A percentile compares a stretch with the other conserved stretches of the same genome.
phyloP scores from a whole-genome alignment of 257 asterid genomes.

The Penstemon newberryi region DNA sequence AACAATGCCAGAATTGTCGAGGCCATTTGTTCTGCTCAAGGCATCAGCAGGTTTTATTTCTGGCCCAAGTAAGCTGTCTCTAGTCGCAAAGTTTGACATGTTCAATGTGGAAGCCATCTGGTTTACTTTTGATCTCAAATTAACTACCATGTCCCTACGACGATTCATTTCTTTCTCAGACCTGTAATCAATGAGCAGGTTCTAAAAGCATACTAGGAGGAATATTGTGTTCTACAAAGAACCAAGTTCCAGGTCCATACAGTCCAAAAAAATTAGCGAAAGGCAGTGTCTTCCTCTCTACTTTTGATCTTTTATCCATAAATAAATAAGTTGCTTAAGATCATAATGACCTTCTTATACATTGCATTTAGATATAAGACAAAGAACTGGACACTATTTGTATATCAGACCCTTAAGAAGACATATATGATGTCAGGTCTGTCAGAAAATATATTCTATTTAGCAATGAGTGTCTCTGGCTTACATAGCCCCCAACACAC shows the following conservation, averaged over 20 bases:
- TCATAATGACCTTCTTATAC: neutral
- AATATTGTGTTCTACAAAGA: neutral
- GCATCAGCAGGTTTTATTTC: constrained; percentile 88
- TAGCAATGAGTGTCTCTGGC: too few relatives aligned
- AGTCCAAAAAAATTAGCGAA: constrained; percentile 7
- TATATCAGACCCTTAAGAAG: neutral
- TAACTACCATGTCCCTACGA: constrained; percentile 74
- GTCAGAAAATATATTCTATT: too few relatives aligned
- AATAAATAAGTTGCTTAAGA: neutral
- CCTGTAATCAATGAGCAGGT: constrained; percentile 45
- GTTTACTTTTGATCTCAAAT: constrained; percentile 68
- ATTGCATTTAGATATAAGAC: neutral
- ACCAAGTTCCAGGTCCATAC: constrained; percentile 7
- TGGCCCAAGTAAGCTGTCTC: constrained; percentile 96
- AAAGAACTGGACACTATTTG: too few relatives aligned
- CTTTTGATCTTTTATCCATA: neutral
- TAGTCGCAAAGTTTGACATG: constrained; percentile 80
- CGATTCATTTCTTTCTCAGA: constrained; percentile 88
- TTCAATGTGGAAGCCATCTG: constrained; percentile 88
- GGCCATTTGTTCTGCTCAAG: constrained; percentile 70
- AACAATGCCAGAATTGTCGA: constrained; percentile 80
- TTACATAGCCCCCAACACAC: too few relatives aligned
- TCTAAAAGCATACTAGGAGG: too few relatives aligned
- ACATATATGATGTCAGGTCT: too few relatives aligned
- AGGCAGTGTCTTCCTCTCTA: too few relatives aligned